Evolutionary conservation across 2,329 filamentous ascomycete genomes (phyloP).

Genomic region (Ustulina deusta): DNA sequence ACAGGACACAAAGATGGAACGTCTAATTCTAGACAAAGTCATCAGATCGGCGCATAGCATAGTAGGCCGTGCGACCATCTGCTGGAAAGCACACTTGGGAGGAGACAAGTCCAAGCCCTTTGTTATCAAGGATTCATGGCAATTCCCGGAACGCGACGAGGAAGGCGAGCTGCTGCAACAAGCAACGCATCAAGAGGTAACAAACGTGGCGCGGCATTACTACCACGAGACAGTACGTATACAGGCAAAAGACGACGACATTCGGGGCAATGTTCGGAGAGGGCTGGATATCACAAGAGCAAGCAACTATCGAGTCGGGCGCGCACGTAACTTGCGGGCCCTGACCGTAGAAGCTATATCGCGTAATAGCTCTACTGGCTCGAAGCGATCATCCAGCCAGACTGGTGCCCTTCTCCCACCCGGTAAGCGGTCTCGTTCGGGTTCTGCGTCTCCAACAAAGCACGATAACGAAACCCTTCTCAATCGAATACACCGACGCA

Average conservation of each 20-base stretch:
- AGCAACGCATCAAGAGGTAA: conserved; percentile 52
- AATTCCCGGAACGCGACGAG: conserved; percentile 56
- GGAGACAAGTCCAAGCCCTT: conserved; percentile 52
- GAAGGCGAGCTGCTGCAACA: conserved; percentile 56
- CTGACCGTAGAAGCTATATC: conserved; percentile 17
- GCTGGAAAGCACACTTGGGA: conserved; percentile 57
- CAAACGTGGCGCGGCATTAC: conserved; percentile 58
- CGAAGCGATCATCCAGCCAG: conserved; percentile 30
- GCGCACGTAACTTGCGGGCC: conserved; percentile 2
- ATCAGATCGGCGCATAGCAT: conserved; percentile 53
- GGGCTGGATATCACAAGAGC: conserved; percentile 49
- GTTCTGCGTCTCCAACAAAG: conserved; percentile 29
- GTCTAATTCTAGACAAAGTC: conserved; percentile 55
- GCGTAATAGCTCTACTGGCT: conserved; percentile 22
- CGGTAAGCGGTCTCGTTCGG: conserved; percentile 26
- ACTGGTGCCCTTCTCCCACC: conserved; percentile 29
- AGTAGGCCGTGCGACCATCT: conserved; percentile 55
- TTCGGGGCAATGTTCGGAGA: conserved; percentile 50
- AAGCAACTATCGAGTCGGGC: conserved; percentile 26
- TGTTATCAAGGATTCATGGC: conserved; percentile 61
- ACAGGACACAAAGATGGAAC: conserved; percentile 53
- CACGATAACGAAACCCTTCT: conserved; percentile 28
- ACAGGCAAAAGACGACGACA: conserved; percentile 50
- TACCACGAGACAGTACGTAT: conserved; percentile 57
- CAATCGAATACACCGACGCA: conserved; percentile 55